Evolutionary conservation across 148 eudicot species (phyloP).

Genomic region (Silene uniflora): DNA sequence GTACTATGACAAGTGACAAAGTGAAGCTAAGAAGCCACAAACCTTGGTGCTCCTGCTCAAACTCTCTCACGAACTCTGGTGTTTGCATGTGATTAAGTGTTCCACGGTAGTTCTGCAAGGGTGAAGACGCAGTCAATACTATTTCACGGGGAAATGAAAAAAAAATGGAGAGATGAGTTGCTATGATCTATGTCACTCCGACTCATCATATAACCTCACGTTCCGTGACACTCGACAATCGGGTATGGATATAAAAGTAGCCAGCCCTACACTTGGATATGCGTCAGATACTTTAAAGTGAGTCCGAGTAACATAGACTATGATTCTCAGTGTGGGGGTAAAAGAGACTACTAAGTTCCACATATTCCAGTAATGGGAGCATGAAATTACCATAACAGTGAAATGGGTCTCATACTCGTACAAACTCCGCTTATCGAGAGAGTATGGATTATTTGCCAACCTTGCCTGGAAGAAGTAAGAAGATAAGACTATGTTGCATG

Average conservation of each 20-base stretch:
- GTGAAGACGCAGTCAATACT: not conserved
- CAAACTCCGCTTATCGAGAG: slow-evolving; percentile 70
- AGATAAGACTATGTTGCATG: not conserved
- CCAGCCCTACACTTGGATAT: not conserved
- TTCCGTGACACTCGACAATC: too few species aligned
- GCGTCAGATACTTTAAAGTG: not conserved
- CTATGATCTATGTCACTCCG: too few species aligned
- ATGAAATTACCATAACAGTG: slow-evolving; percentile 76
- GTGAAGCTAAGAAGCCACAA: slow-evolving; percentile 5
- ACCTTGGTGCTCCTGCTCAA: slow-evolving; percentile 88
- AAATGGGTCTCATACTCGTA: slow-evolving; percentile 95
- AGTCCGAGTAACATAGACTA: not conserved
- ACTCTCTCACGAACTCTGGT: slow-evolving; percentile 68
- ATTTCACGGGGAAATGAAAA: not conserved
- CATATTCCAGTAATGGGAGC: not conserved
- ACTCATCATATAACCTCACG: too few species aligned
- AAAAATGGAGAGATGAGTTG: not conserved
- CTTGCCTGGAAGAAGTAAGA: slow-evolving; percentile 54
- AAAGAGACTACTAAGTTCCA: not conserved
- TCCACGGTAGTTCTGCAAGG: slow-evolving; percentile 81
- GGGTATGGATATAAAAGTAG: not conserved
- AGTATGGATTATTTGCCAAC: slow-evolving; percentile 78
- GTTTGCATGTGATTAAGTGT: slow-evolving; percentile 69
- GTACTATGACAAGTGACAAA: not conserved
- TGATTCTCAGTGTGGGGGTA: not conserved